Evolutionary conservation across 495 filamentous ascomycete species (phyloP), one percentile per base, ranked within the genome.

Genomic region (Penicillium flavigenum): DNA sequence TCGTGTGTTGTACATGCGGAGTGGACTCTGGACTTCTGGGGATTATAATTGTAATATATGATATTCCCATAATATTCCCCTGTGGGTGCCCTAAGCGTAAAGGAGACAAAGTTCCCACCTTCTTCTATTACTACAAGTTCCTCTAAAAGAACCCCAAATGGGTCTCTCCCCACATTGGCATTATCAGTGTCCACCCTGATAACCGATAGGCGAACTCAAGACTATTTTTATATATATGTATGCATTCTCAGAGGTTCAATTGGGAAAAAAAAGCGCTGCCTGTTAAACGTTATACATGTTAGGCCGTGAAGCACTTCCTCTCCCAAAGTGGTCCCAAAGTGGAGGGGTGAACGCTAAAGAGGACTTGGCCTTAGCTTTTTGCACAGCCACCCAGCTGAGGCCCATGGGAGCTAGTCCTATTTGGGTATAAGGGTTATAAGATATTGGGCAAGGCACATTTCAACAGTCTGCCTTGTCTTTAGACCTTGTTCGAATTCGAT

Each of bases 321-420:
- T n/a, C 24, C 24, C 24, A 26, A 26, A 26, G 24, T 26, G 24
- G 24, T 6, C 24, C 24, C 36, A 17, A 39, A 17, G 34, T 38
- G 36, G 36, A n/a, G 36, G 36, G 14, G 36, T 9, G 7, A 39
- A 17, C 36, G n/a, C 36, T 39, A 39, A 39, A 17, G 17, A 38
- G 24, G 7, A 41, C 50, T 42, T 41, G 27, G 41, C 14, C 26
- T 46, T 55, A 47, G 54, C 49, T 42, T 45, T 45, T 61, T 69
- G 65, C 70, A 72, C 70, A 72, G 70, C 70, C 70, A 70, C 70
- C 49, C 62, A 70, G 64, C 67, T 65, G 60, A 61, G 54, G 51
- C 57, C 52, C 53, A 61, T 50, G 48, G 45, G 54, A 51, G 41
- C 43, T 55, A 55, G 24, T 47, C 53, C 31, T 32, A n/a, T 55